Conservation (phyloP, 1,284 basidiomycete species). For the Cystobasidium pallidum region DNA sequence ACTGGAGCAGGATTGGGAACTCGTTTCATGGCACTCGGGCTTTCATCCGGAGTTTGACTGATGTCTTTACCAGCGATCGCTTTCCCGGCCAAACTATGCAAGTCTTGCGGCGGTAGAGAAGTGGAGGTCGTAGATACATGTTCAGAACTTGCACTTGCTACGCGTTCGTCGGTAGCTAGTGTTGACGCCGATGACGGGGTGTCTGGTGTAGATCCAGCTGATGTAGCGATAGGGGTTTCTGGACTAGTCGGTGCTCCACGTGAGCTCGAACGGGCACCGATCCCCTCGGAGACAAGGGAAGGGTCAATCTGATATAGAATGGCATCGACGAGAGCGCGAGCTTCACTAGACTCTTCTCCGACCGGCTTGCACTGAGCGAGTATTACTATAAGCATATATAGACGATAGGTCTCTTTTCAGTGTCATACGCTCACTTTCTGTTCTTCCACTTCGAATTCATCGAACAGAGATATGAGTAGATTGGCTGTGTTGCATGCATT, state of each 20-base stretch:
- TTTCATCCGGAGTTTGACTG: not conserved
- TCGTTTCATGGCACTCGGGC: not conserved
- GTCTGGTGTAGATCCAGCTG: too few relatives aligned
- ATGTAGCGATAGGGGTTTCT: not conserved
- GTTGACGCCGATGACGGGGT: too few relatives aligned
- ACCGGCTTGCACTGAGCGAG: not conserved
- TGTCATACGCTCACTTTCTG: not conserved
- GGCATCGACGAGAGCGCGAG: slow-evolving; percentile 7
- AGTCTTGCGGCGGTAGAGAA: not conserved
- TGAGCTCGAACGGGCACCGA: not conserved
- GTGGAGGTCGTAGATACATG: not conserved
- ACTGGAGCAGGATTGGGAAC: slow-evolving; percentile 3
- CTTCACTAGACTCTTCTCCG: not conserved
- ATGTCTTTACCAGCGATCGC: not conserved
- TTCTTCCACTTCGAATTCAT: slow-evolving; percentile 8
- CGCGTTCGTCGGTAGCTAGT: too few relatives aligned
- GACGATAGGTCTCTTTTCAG: not conserved
- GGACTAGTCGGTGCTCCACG: too few relatives aligned
- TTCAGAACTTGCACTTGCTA: not conserved
- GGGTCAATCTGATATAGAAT: slow-evolving; percentile 24
- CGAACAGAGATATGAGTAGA: slow-evolving; percentile 15
- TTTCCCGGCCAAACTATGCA: slow-evolving; percentile 8
- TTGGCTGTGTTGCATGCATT: not conserved
- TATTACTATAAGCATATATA: not conserved
- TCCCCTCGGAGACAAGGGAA: not conserved